A percentile compares a stretch with the other conserved stretches of the same genome.
phyloP scores from a whole-genome alignment of 2,329 filamentous ascomycete species.

The Endoconidiophora laricicola region DNA sequence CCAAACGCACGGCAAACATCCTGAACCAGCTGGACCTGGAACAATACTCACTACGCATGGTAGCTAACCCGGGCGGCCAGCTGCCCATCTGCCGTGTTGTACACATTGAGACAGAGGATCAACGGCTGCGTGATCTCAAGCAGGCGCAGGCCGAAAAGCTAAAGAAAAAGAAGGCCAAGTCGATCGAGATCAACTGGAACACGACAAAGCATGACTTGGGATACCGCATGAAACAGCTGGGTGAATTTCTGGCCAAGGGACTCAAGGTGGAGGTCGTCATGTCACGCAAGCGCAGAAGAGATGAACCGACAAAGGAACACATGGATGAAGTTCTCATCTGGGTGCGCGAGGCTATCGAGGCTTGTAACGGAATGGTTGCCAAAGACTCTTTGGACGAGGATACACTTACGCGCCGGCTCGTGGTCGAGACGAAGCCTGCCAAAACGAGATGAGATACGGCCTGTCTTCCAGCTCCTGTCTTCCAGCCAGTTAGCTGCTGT shows the following conservation, averaged over 20 bases:
- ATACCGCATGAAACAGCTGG: constrained; percentile 52
- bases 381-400: constrained; percentile 18
- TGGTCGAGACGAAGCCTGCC: no score
- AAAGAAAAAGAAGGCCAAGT: constrained; percentile 39
- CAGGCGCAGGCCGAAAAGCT: constrained; percentile 29
- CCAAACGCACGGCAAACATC: constrained; percentile 23
- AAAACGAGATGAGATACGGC: no score
- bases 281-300: constrained; percentile 39
- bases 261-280: constrained; percentile 58
- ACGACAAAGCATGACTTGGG: constrained; percentile 59
- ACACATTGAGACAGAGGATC: constrained; percentile 35
- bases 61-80: constrained; percentile 23
- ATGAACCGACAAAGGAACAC: constrained; percentile 43
- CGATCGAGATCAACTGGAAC: constrained; percentile 81
- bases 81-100: constrained; percentile 50
- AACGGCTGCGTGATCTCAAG: constrained; percentile 25
- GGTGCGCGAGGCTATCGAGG: constrained; percentile 12
- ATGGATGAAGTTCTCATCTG: constrained; percentile 36
- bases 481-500: no score
- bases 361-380: constrained; percentile 26
- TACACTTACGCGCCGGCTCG: no score
- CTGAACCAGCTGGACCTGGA: constrained; percentile 23
- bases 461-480: no score
- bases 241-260: constrained; percentile 56
- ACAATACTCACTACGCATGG: constrained; percentile 26